Base-by-base conservation (phyloP, 139 green algal species). In the Edaphochlamys debaryana region DNA sequence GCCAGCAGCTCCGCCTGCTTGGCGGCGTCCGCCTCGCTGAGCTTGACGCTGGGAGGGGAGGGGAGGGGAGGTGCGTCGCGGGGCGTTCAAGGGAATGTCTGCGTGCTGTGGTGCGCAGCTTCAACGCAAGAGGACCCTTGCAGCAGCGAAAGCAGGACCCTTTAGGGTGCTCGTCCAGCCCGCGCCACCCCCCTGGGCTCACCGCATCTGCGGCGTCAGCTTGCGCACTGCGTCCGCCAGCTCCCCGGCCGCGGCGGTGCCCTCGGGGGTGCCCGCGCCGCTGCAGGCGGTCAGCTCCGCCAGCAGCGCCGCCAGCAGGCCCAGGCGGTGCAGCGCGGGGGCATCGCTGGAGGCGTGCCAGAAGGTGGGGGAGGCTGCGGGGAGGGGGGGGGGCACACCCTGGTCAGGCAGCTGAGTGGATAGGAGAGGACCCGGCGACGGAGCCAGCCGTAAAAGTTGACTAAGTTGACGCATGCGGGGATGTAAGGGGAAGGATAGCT, bases 151-250 rank as follows among this genome's bases (percentile, higher is more conserved):
- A n/a, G n/a, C n/a, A n/a, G n/a, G n/a, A n/a, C n/a, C n/a, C n/a
- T n/a, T n/a, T n/a, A n/a, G n/a, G n/a, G n/a, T n/a, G n/a, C n/a
- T n/a, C n/a, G n/a, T n/a, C n/a, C n/a, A n/a, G n/a, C n/a, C n/a
- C n/a, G n/a, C n/a, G n/a, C n/a, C n/a, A n/a, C n/a, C n/a, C n/a
- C n/a, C n/a, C n/a, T n/a, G 11, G 45, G 11, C 42, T 38, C 77
- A 74, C 77, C 77, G 64, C 77, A 83, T 66, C 77, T 75, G 77
- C 34, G 77, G 77, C 27, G 48, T n/a, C 63, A 83, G 77, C 62
- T 83, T 83, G 63, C 77, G 77, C 1, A 67, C 45, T 3, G 77
- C 34, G 64, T 83, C 77, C 64, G 64, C 77, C 48, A 83, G 63
- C 45, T 74, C 64, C 0, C 32, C 63, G 15, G 75, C 75, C 11